Conservation (phyloP, 306 rosid species). For the Canavalia ensiformis region DNA sequence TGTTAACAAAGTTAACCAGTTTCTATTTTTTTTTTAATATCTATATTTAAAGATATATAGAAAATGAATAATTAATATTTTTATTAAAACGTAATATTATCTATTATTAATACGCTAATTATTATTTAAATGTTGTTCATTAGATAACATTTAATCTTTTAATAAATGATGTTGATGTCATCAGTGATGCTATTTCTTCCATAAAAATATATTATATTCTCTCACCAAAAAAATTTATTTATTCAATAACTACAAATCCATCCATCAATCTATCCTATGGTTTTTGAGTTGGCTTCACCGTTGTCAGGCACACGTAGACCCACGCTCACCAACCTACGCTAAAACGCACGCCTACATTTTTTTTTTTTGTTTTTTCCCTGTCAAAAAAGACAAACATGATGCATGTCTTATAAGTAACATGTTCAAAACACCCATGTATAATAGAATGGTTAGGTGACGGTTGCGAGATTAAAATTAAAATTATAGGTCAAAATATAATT, state of each 20-base stretch:
- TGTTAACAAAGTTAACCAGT: neutral
- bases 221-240: neutral
- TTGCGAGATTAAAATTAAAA: too few relatives aligned
- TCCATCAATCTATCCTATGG: conserved; percentile 56
- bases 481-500: too few relatives aligned
- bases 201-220: conserved; percentile 4
- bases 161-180: conserved; percentile 54
- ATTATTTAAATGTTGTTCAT: too few relatives aligned
- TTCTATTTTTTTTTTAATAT: neutral
- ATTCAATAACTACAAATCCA: conserved; percentile 45
- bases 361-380: too few relatives aligned
- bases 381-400: neutral
- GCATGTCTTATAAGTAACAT: neutral
- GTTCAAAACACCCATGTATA: neutral
- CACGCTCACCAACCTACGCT: conserved; percentile 40
- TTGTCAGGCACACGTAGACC: conserved; percentile 46
- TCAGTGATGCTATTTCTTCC: conserved; percentile 51
- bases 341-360: conserved; percentile 32
- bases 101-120: too few relatives aligned
- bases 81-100: too few relatives aligned
- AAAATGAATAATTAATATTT: too few relatives aligned
- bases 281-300: conserved; percentile 52
- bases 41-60: too few relatives aligned
- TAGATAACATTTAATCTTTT: neutral
- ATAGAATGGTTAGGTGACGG: too few relatives aligned